These are phyloP conservation scores for Atkinsonella texensis DNA, from an alignment of 2,329 filamentous ascomycete genomes.

Conservation along the genomic window DNA sequence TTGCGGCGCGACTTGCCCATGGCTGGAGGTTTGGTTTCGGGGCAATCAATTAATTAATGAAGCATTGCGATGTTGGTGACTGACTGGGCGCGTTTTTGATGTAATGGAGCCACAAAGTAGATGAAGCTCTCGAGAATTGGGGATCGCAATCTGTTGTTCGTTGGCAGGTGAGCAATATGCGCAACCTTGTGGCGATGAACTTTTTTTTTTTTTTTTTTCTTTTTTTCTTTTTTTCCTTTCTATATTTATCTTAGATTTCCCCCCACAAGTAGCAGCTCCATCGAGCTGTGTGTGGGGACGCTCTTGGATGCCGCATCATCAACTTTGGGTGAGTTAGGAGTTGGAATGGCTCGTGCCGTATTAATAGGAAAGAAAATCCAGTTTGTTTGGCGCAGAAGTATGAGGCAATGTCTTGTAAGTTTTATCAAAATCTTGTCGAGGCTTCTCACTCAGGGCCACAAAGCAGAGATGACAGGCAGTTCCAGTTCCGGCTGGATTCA, in stretches of 20 bases:
- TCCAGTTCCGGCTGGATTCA: too few species aligned
- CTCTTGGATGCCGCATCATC: too few species aligned
- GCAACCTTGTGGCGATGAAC: not conserved
- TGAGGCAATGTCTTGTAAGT: too few species aligned
- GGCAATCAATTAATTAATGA: not conserved
- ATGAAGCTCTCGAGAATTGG: not conserved
- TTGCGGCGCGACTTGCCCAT: constrained; percentile 52
- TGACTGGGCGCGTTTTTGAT: not conserved
- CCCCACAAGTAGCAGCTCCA: not conserved
- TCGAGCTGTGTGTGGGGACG: not conserved
- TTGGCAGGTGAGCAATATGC: not conserved
- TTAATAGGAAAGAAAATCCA: too few species aligned
- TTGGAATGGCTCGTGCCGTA: too few species aligned
- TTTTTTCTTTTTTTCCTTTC: constrained; percentile 1
- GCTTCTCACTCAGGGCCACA: too few species aligned
- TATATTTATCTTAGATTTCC: not conserved
- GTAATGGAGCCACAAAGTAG: not conserved
- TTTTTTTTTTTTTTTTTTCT: not conserved
- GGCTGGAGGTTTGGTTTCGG: not conserved
- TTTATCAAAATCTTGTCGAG: too few species aligned
- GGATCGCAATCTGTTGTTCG: not conserved
- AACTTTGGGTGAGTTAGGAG: too few species aligned
- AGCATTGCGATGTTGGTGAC: not conserved
- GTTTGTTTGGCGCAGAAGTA: too few species aligned
- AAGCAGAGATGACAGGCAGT: too few species aligned